Conservation (phyloP, 306 rosid species). For the Cucumis sativus region DNA sequence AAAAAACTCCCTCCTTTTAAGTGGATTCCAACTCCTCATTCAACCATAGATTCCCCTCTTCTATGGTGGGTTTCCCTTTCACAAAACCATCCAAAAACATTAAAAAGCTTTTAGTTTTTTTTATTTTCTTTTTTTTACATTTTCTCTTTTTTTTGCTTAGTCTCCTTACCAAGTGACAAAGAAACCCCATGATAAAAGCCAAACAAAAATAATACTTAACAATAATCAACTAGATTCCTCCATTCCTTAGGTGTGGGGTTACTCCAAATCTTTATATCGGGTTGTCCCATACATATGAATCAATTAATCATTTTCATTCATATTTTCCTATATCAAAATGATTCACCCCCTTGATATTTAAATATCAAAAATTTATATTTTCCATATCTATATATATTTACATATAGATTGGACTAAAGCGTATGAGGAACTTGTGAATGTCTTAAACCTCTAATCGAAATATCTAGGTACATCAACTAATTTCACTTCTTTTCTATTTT, state of each 20-base stretch:
- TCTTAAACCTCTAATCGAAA: too few species aligned
- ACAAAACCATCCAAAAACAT: constrained; percentile 3
- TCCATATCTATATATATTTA: too few species aligned
- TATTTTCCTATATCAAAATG: neutral
- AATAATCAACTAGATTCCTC: neutral
- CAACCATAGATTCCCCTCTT: constrained; percentile 32
- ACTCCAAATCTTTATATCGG: neutral
- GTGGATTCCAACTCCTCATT: constrained; percentile 99
- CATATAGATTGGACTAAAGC: too few species aligned
- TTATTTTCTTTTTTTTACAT: too few species aligned
- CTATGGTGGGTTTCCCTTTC: constrained; percentile 6
- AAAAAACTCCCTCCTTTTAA: constrained; percentile 45
- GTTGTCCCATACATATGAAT: neutral
- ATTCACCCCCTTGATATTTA: neutral
- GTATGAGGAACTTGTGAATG: too few species aligned
- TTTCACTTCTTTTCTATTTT: too few species aligned
- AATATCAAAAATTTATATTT: neutral
- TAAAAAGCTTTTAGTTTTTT: neutral
- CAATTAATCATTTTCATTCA: neutral
- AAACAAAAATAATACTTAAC: neutral
- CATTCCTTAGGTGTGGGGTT: neutral
- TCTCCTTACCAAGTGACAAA: constrained; percentile 4
- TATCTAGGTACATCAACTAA: too few species aligned
- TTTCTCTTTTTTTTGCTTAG: neutral
- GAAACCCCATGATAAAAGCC: constrained; percentile 2